Base-by-base conservation (phyloP, 805 yeast genomes). In the Lipomyces spencermartinsiae region DNA sequence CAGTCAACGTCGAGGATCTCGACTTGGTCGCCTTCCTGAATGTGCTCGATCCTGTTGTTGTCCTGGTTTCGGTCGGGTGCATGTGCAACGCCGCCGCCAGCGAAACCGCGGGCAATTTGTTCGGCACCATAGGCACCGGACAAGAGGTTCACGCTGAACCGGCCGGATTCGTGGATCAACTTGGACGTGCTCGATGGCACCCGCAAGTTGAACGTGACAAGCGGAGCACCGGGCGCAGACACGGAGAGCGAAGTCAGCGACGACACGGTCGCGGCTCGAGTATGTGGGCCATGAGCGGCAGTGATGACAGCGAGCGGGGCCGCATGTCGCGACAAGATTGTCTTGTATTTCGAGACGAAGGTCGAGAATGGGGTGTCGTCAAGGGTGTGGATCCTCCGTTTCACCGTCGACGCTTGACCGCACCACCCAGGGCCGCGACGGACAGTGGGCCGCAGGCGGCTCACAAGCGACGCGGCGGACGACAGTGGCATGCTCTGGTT, bases 151-250 rank as follows among this genome's bases (percentile, higher is more conserved):
- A 94, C 80, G 0, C 96, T 97, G 75, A 92, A 84, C 63, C 82
- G 78, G 46, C 82, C 82, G 53, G 81, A 76, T n/a, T 82, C 79
- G 74, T 90, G 92, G 34, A 94, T 79, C 10, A 86, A 80, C 6
- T 81, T 80, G 0, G 97, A 89, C 0, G 98, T 93, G 39, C 88
- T 83, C 4, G 97, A 91, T 0, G 98, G 98, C 14, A 88, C 80
- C 77, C 91, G 97, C 51, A 94, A 80, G 76, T 94, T 94, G 81
- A 94, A 93, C 74, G 92, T 95, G 0, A 94, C 75, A 63, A 93
- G 78, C 1, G 97, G 96, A 14, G 82, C 82, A 19, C 53, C 67
- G 14, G 59, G 56, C 0, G 97, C 97, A 59, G 84, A 82, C 35
- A 93, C 85, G 0, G 97, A 88, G 14, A 94, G 80, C 0, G 98